Percentiles rank a stretch among this genome's conserved stretches.
phyloP scores from a whole-genome alignment of 108 stramenopile genomes.

The Thalassiosira profunda region DNA sequence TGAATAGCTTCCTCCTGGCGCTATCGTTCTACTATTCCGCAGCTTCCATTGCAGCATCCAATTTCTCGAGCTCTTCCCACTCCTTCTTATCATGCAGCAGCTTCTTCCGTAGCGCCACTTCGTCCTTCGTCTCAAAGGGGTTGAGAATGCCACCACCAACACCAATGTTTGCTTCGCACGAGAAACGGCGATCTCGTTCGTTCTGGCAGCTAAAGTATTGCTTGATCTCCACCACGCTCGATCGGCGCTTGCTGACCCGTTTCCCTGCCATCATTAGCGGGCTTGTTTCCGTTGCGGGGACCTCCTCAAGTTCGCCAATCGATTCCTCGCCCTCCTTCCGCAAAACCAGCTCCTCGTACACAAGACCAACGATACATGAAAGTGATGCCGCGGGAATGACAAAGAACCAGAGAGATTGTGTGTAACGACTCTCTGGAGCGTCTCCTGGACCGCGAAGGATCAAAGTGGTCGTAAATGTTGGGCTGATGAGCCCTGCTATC shows the following conservation, averaged over 20 bases:
- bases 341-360: constrained; percentile 19
- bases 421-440: not conserved
- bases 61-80: constrained; percentile 10
- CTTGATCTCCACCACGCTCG: constrained; percentile 26
- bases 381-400: constrained; percentile 8
- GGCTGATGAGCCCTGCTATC: constrained; percentile 21
- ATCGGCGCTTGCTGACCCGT: constrained; percentile 18
- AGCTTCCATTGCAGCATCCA: too few species aligned
- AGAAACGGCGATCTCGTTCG: constrained; percentile 31
- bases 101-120: constrained; percentile 5
- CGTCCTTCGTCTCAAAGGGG: constrained; percentile 12
- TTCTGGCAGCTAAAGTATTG: constrained; percentile 22
- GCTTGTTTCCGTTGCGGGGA: constrained; percentile 1
- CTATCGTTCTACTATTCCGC: too few species aligned
- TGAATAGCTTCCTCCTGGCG: too few species aligned
- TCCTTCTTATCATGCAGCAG: constrained; percentile 5
- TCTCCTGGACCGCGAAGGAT: constrained; percentile 1
- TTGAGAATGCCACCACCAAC: constrained; percentile 18
- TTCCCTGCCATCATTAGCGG: not conserved
- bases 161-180: constrained; percentile 7
- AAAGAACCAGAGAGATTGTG: not conserved
- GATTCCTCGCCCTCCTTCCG: not conserved
- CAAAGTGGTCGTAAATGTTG: constrained; percentile 8
- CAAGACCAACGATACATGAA: not conserved
- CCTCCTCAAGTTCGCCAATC: not conserved